Conservation (phyloP, 805 yeast genomes). For the Wickerhamomyces xylosicus region DNA sequence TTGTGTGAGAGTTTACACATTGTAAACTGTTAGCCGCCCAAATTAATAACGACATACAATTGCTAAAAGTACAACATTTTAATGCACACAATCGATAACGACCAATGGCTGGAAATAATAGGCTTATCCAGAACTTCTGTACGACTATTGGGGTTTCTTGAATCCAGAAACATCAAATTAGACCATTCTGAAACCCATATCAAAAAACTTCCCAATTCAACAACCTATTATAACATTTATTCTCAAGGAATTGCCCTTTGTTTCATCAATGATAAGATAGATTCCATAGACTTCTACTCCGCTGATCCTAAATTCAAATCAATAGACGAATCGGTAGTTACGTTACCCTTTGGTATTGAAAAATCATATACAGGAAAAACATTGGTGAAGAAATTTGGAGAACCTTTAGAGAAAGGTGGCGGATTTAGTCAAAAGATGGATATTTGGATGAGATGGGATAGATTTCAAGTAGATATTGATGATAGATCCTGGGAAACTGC, state of each 20-base stretch:
- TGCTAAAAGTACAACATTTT: too few species aligned
- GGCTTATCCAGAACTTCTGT: neutral
- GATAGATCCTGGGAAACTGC: constrained; percentile 28
- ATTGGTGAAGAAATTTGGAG: constrained; percentile 25
- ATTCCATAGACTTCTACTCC: constrained; percentile 26
- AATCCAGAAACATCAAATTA: neutral
- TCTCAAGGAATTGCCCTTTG: constrained; percentile 16
- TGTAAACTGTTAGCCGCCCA: too few species aligned
- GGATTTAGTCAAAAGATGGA: constrained; percentile 23
- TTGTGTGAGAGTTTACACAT: too few species aligned
- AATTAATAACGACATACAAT: too few species aligned
- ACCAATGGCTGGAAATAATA: neutral
- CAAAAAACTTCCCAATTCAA: constrained; percentile 2
- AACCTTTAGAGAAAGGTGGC: constrained; percentile 33
- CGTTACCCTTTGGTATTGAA: constrained; percentile 17
- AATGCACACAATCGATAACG: too few species aligned
- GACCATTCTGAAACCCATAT: neutral
- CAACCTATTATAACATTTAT: constrained; percentile 14
- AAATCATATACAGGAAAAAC: constrained; percentile 17
- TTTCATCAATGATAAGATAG: constrained; percentile 13
- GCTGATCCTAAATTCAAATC: constrained; percentile 12
- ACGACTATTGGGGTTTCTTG: neutral
- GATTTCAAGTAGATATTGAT: constrained; percentile 25
- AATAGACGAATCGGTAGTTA: constrained; percentile 8
- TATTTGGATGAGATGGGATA: constrained; percentile 30